Conservation (phyloP, 768 basidiomycete genomes). For the Calocybe gangraenosa region DNA sequence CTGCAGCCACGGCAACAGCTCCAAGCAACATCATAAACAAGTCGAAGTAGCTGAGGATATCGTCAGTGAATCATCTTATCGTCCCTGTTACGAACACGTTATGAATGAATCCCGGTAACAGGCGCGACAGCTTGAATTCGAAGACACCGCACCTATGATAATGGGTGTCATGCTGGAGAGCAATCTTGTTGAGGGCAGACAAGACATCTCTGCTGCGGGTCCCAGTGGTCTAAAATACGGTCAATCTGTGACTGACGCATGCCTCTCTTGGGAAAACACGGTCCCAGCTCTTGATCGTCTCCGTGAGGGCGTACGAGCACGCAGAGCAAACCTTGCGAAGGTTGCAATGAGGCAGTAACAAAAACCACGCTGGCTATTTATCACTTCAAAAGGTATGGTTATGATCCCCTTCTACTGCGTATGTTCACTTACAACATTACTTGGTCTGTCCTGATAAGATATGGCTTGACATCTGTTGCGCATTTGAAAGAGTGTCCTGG, state of each 20-base stretch:
- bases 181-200: conserved; percentile 83
- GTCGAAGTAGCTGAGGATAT: conserved; percentile 87
- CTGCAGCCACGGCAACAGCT: conserved; percentile 95
- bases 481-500: too few relatives aligned
- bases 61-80: conserved; percentile 38
- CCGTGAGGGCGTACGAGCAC: conserved; percentile 81
- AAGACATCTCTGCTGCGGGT: conserved; percentile 75
- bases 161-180: conserved; percentile 97
- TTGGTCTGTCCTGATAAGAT: too few relatives aligned
- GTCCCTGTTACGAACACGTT: not conserved
- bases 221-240: conserved; percentile 75
- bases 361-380: too few relatives aligned
- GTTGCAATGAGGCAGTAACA: conserved; percentile 14
- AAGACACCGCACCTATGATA: conserved; percentile 68
- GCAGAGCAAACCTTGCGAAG: conserved; percentile 48
- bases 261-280: conserved; percentile 88
- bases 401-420: too few relatives aligned
- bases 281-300: conserved; percentile 78
- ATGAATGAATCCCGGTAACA: conserved; percentile 20
- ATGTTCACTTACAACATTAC: too few relatives aligned
- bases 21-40: conserved; percentile 88
- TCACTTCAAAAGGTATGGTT: too few relatives aligned
- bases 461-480: too few relatives aligned
- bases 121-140: conserved; percentile 69
- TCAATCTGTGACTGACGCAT: conserved; percentile 85